Evolutionary conservation across 495 filamentous ascomycete species (phyloP), one percentile per base, ranked within the genome.

Genomic region (Tuber melanosporum): DNA sequence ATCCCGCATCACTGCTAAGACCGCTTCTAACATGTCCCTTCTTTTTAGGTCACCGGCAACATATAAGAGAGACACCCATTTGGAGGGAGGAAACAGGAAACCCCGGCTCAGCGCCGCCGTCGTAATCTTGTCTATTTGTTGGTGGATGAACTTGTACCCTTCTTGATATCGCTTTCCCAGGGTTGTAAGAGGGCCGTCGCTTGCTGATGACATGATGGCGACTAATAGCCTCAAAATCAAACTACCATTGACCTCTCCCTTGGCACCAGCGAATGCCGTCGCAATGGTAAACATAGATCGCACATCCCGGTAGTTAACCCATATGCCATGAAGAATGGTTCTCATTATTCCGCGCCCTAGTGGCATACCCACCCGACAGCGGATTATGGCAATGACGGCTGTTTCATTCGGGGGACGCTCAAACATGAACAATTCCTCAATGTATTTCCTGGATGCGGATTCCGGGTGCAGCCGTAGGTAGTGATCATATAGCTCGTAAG

Each of bases 261-360:
- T 36, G 26, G 32, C 57, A 6, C 57, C 57, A 66, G 26, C 17
- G 57, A 36, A 66, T 66, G 57, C 57, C 57, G 57, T 66, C 26
- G 57, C 57, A 36, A 66, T 0, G 57, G 26, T 17, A 19, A 66
- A 14, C 57, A 66, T 66, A 4, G 57, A 36, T 12, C 57, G 57
- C 26, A 66, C 57, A 66, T 66, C 57, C 26, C 57, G 57, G 57
- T 66, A 66, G 57, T 66, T 66, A 36, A 66, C 36, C 57, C 57
- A 66, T 66, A 66, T 66, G 5, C 57, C 57, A 36, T 66, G 26
- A 12, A 66, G 57, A 19, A 66, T 66, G 7, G 17, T 36, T 66
- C 57, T 36, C 14, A 66, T 66, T 26, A 66, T 12, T 8, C 26
- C 57, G 17, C 26, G 5, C 12, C 5, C 12, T 36, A 15, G 0